Percentiles rank a stretch among this genome's conserved stretches.
phyloP scores from a whole-genome alignment of 768 basidiomycete species.

The Phlegmacium glaucopus region DNA sequence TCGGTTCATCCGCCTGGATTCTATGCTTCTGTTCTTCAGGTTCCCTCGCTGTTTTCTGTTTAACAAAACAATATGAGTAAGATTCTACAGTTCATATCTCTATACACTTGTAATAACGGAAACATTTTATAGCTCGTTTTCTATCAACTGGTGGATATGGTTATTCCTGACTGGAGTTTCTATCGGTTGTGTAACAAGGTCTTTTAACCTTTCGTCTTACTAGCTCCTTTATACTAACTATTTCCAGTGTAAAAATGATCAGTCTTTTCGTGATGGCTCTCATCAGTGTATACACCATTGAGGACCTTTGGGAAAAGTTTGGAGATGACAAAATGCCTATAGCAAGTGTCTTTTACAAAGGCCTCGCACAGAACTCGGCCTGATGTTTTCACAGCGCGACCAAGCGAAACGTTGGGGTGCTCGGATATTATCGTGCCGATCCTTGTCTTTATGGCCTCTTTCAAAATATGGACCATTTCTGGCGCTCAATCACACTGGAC shows the following conservation, averaged over 20 bases:
- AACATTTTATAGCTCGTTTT: slow-evolving; percentile 75
- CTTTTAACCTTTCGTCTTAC: too few relatives aligned
- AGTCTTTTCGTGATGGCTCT: too few relatives aligned
- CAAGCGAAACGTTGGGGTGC: slow-evolving; percentile 92
- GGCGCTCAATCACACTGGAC: slow-evolving; percentile 88
- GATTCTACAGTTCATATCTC: slow-evolving; percentile 24
- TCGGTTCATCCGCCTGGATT: slow-evolving; percentile 95
- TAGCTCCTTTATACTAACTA: too few relatives aligned
- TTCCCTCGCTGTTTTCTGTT: slow-evolving; percentile 93
- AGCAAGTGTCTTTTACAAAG: too few relatives aligned
- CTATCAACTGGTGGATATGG: slow-evolving; percentile 98
- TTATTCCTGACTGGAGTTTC: too few relatives aligned
- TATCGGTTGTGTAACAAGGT: too few relatives aligned
- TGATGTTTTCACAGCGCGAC: slow-evolving; percentile 52
- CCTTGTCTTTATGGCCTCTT: slow-evolving; percentile 88
- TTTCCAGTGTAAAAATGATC: too few relatives aligned
- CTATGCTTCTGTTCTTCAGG: slow-evolving; percentile 99
- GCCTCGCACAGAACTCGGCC: too few relatives aligned
- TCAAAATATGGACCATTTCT: slow-evolving; percentile 99
- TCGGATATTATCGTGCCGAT: slow-evolving; percentile 79
- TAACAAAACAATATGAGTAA: slow-evolving; percentile 91
- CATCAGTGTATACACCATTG: too few relatives aligned
- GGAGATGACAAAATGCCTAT: too few relatives aligned
- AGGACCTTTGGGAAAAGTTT: too few relatives aligned
- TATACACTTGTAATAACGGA: slow-evolving; percentile 8